Base-by-base conservation (phyloP, 2,329 filamentous ascomycete species). In the Sporothrix humicola region DNA sequence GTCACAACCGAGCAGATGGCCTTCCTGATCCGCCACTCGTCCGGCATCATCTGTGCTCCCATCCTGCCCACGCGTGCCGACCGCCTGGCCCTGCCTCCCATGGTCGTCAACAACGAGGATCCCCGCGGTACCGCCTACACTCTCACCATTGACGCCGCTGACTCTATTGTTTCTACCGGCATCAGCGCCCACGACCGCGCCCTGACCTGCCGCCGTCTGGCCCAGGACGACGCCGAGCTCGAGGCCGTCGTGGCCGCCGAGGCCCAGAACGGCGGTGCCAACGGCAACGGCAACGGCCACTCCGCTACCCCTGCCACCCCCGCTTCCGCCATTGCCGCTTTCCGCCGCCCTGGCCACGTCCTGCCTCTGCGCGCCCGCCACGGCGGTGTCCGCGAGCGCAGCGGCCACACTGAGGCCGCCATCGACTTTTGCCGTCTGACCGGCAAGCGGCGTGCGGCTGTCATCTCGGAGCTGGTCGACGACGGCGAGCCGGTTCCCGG, bases 91-190 rank as follows among this genome's bases (percentile, higher is more conserved):
- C 91, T 99, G 50, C 95, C 95, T 0, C 94, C 93, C 82, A 99
- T 99, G 96, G 94, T 98, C 31, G 76, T 82, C 76, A 77, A 83
- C 77, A 87, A 87, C 83, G 88, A 96, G 80, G 96, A 99, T 83
- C 92, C 91, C 50, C 94, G 96, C 81, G 89, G 91, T 76, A 99
- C 96, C 75, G 96, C 96, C 74, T 99, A 98, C 86, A 97, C 95
- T 75, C 83, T 99, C 78, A 93, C 93, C 76, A 89, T 98, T 78
- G 96, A 99, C 84, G 90, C 93, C 54, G 87, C 88, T 77, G 85
- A 93, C 82, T 85, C 89, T 2, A 88, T 87, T 75, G 89, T 95
- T 71, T 93, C 92, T 15, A 99, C 96, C 0, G 96, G 96, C 74
- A 99, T 99, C 82, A 92, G 89, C 78, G 95, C 96, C 8, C 90